Evolutionary conservation across 768 basidiomycete genomes (phyloP), one percentile per base, ranked within the genome.

Genomic region (Tricholoma furcatifolium): DNA sequence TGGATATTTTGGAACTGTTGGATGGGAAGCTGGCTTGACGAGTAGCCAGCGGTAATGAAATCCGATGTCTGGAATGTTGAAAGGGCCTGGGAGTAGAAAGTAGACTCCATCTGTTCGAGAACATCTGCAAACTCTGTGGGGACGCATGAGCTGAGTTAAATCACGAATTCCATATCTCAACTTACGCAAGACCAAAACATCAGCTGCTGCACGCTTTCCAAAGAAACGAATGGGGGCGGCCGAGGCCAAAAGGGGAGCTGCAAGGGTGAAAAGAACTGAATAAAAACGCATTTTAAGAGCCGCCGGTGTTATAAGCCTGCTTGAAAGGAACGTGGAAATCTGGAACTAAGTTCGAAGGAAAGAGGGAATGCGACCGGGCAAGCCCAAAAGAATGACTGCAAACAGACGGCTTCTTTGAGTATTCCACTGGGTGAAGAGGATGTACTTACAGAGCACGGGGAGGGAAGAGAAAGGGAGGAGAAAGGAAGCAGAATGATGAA

Each of bases 291-390:
- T 81, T 67, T 69, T 74, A 50, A 65, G 46, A 55, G 63, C 66
- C 70, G 69, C 70, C 65, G 53, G 61, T 69, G 52, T 52, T 46
- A 60, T 51, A 67, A 71, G 70, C 77, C 74, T 74, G 74, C 74
- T 78, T 73, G 60, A 71, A 27, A 70, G 57, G 61, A 71, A 66
- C 56, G 65, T 66, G 59, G 65, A 73, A 67, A 55, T 66, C 68
- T 61, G 60, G 67, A 66, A 64, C 57, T 62, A 63, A 60, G 62
- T 68, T 66, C 59, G 61, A 66, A 70, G 62, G 65, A 66, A 70
- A 56, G 71, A 78, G 73, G 79, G 74, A 81, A 80, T 77, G 85
- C 87, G 71, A 76, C 85, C 83, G 73, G 84, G 85, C 85, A 81
- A 73, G 77, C 84, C 85, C 79, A 76, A 72, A 81, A 68, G 73